Evolutionary conservation across 139 green algal genomes (phyloP), one percentile per base, ranked within the genome.

Genomic region (Dunaliella sp.): DNA sequence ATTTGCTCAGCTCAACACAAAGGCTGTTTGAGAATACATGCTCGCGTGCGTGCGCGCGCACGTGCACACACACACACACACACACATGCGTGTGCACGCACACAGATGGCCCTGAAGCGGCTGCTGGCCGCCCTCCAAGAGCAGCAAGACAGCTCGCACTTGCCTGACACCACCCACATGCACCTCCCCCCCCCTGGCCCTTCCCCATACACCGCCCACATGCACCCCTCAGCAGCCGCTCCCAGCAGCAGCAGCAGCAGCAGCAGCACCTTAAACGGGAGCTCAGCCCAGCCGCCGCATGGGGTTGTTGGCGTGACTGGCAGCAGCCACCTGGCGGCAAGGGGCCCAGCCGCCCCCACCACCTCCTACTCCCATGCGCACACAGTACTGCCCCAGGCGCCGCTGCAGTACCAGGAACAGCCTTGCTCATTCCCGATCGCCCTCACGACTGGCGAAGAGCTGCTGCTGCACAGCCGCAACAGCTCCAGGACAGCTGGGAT

Each of bases 91-190:
- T 28, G 28, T 78, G 58, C 73, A 2, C 33, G 73, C 2, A 7
- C 33, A n/a, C 76, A 81, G 76, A 81, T 81, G 76, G 76, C 76
- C 1, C 33, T 81, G 2, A 81, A 81, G 76, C 76, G 76, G 2
- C 76, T 81, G 76, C 30, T 81, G 7, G 76, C 76, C 7, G 12
- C 30, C n/a, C 7, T 81, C 76, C 33, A 33, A 37, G 76, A 34
- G n/a, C 73, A 78, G 76, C 76, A 81, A 38, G 48, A 65, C 48
- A 16, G 48, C 48, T 16, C 48, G n/a, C n/a, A n/a, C 48, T 16
- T 65, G 48, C 48, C 48, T 65, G 48, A 7, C 48, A 65, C 48
- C 48, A 65, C 7, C 48, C 48, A 7, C 48, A 65, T 16, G 7
- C 48, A 7, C 48, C 48, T 65, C 48, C 48, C 48, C 16, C 48